A percentile compares a stretch with the other conserved stretches of the same genome.
phyloP scores from a whole-genome alignment of 805 yeast species.

The Ascoidea rubescens region DNA sequence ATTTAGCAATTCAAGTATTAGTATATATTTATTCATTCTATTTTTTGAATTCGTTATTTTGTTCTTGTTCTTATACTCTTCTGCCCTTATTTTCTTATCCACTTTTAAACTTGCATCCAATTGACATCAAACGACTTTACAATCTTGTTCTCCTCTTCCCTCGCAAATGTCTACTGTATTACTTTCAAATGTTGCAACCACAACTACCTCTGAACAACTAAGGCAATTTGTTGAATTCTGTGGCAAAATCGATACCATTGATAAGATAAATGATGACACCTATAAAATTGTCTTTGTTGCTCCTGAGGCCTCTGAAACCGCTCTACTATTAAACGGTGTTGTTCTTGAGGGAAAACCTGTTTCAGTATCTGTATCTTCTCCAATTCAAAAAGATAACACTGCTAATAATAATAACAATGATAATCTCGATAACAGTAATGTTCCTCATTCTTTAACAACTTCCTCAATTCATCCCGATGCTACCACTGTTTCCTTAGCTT shows the following conservation, averaged over 20 bases:
- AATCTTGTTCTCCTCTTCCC: background rate
- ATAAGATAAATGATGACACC: conserved; percentile 20
- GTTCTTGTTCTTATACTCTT: too few relatives aligned
- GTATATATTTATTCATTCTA: too few relatives aligned
- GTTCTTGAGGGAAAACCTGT: conserved; percentile 17
- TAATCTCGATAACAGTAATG: background rate
- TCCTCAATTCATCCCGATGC: conserved; percentile 9
- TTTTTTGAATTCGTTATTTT: too few relatives aligned
- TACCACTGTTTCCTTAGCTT: conserved; percentile 10
- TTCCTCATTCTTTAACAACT: background rate
- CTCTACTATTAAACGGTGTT: conserved; percentile 58
- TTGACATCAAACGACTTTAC: too few relatives aligned
- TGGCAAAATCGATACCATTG: conserved; percentile 31
- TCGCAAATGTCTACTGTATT: background rate
- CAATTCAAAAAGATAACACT: background rate
- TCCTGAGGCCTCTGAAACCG: conserved; percentile 54
- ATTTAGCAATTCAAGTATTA: too few relatives aligned
- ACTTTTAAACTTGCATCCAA: too few relatives aligned
- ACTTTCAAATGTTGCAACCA: conserved; percentile 27
- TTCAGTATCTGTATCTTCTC: too few relatives aligned
- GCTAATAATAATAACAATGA: background rate
- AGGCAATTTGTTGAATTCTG: conserved; percentile 64
- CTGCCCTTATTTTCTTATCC: too few relatives aligned
- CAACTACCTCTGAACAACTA: conserved; percentile 35
- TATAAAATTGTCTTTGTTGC: conserved; percentile 38